phyloP scores from a whole-genome alignment of 768 basidiomycete species.

The Agrocybe chaxingu region DNA sequence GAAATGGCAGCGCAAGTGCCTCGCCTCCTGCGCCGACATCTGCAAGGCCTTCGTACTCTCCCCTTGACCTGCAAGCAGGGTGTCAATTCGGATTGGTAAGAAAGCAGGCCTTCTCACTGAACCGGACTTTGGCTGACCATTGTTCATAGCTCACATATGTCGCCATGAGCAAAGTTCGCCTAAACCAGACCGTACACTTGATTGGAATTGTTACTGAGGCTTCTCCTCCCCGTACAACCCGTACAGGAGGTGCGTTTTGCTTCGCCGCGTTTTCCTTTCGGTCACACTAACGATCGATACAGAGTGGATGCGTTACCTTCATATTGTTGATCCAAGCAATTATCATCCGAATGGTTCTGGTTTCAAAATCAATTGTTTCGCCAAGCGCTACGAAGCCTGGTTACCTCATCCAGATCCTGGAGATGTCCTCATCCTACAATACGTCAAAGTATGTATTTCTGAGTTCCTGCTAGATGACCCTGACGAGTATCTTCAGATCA shows the following conservation, averaged over 20 bases:
- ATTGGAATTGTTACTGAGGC: slow-evolving; percentile 21
- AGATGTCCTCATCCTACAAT: slow-evolving; percentile 48
- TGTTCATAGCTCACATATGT: slow-evolving; percentile 13
- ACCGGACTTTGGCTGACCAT: no score
- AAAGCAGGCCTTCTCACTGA: no score
- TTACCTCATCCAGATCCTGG: slow-evolving; percentile 47
- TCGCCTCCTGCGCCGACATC: no score
- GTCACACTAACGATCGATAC: slow-evolving; percentile 1
- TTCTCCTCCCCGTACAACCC: slow-evolving; percentile 13
- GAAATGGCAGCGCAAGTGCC: no score
- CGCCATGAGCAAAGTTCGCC: slow-evolving; percentile 7
- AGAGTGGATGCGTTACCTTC: slow-evolving; percentile 48
- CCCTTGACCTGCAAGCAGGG: no score
- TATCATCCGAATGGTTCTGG: slow-evolving; percentile 23
- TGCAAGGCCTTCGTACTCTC: no score
- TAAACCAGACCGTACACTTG: slow-evolving; percentile 13
- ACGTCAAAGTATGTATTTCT: slow-evolving; percentile 40
- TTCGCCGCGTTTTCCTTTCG: background rate
- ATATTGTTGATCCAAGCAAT: slow-evolving; percentile 52
- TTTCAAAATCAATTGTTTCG: slow-evolving; percentile 51
- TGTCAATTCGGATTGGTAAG: no score
- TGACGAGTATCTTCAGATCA: slow-evolving; percentile 24
- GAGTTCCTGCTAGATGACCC: background rate
- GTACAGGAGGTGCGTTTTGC: slow-evolving; percentile 20
- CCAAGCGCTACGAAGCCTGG: slow-evolving; percentile 41